Conservation (phyloP, 768 basidiomycete species). For the Rhizopogon vulgaris region DNA sequence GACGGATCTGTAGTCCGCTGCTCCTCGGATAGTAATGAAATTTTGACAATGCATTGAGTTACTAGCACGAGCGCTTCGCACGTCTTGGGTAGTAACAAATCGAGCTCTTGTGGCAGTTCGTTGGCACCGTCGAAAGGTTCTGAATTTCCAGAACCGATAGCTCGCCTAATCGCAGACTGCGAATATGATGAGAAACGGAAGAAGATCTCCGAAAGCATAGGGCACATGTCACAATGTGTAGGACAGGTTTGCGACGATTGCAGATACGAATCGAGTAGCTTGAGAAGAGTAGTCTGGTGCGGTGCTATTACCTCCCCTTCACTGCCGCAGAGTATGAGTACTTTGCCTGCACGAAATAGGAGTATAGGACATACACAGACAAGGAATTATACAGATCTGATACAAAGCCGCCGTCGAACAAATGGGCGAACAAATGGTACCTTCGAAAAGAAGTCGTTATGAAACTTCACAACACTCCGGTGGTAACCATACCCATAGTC, state of each 20-base stretch:
- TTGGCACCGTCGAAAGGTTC: slow-evolving; percentile 4
- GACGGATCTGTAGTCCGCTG: slow-evolving; percentile 19
- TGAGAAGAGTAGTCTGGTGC: slow-evolving; percentile 82
- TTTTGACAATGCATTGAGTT: slow-evolving; percentile 67
- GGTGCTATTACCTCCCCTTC: slow-evolving; percentile 70
- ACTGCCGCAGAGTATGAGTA: slow-evolving; percentile 32
- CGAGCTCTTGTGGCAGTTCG: slow-evolving; percentile 37
- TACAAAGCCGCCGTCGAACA: slow-evolving; percentile 56
- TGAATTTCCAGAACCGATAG: slow-evolving; percentile 28
- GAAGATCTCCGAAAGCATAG: slow-evolving; percentile 59
- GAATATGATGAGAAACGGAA: slow-evolving; percentile 56
- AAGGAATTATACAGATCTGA: slow-evolving; percentile 57
- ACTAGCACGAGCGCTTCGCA: slow-evolving; percentile 78
- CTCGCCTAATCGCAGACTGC: slow-evolving; percentile 42
- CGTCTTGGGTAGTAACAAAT: slow-evolving; percentile 69
- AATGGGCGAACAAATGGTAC: slow-evolving; percentile 56
- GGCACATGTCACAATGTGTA: slow-evolving; percentile 39
- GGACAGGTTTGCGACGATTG: slow-evolving; percentile 41
- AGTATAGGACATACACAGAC: slow-evolving; percentile 42
- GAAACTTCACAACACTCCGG: background rate
- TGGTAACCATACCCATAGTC: slow-evolving; percentile 56
- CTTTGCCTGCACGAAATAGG: background rate
- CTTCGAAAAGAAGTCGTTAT: slow-evolving; percentile 29
- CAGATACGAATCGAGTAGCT: slow-evolving; percentile 80
- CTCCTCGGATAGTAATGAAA: slow-evolving; percentile 40